Base-by-base conservation (phyloP, 352 stramenopile species). In the Achlya hypogyna region DNA sequence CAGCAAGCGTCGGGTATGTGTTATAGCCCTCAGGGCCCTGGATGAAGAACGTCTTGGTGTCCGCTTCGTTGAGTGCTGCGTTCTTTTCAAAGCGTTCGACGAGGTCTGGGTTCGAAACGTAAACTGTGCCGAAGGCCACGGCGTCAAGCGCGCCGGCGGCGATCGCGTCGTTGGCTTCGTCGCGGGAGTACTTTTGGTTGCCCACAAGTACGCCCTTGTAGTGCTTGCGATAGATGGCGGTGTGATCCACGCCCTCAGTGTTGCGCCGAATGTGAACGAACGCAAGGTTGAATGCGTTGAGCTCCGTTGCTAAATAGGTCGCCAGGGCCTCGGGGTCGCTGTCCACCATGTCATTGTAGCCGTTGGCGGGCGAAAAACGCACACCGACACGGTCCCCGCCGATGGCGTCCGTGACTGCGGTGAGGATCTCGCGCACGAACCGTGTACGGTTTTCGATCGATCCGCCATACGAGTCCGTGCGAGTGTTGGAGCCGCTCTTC, bases 401-500 rank as follows among this genome's bases (percentile, higher is more conserved):
- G 28, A 66, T 42, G 28, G 35, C 59, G 3, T 32, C 31, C 59
- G 69, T 74, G 51, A 93, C 77, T 1, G 69, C 72, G 58, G 93
- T 75, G 69, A 97, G 42, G 35, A 84, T 70, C 60, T 95, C 81
- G 16, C 82, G 79, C 20, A 96, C 67, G 51, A 97, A 84, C 8
- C 81, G 75, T 43, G 78, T 74, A 47, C 91, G 85, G 69, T 96
- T 96, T 69, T 96, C 86, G 31, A 89, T 69, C 40, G 73, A 88
- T 45, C 88, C 89, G 31, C 87, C 89, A 67, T 96, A 97, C 51
- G 79, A 71, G 75, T 95, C 75, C 4, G 78, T 89, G 53, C 87
- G 84, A 28, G 83, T 73, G 77, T 98, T 98, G 60, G 81, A 78
- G 23, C 32, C 63, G 16, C 71, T 76, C 63, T 93, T 78, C 12